phyloP scores from a whole-genome alignment of 2,329 filamentous ascomycete species.

The Diplodia corticola region DNA sequence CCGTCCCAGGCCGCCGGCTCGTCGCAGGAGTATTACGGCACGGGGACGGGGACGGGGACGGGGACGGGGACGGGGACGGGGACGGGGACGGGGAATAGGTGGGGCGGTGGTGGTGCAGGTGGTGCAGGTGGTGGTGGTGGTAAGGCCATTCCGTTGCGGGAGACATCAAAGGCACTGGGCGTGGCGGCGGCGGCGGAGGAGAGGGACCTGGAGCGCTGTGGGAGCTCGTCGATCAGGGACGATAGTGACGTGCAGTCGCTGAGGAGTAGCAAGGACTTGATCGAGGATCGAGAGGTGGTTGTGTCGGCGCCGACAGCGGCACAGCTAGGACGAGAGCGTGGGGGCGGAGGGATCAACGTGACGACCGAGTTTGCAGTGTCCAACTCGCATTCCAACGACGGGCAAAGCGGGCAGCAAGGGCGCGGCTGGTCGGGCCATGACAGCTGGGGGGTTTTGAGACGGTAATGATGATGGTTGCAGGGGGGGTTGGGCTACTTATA shows the following conservation, averaged over 20 bases:
- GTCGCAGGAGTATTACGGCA: neutral
- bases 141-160: neutral
- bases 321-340: neutral
- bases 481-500: neutral
- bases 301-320: neutral
- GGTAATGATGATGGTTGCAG: neutral
- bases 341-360: neutral
- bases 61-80: no score
- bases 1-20: conserved; percentile 43
- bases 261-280: conserved; percentile 6
- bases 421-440: neutral
- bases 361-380: neutral
- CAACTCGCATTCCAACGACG: neutral
- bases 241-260: neutral
- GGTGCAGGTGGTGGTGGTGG: neutral
- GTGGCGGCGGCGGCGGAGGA: neutral
- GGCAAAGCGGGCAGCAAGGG: neutral
- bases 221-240: neutral
- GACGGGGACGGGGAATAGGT: neutral
- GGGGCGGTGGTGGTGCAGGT: neutral
- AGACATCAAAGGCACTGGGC: no score
- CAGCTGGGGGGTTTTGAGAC: neutral
- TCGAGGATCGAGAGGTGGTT: neutral
- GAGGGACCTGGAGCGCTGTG: neutral
- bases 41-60: neutral